Evolutionary conservation across 805 yeast genomes (phyloP).

Genomic region (Candida vaughaniae): DNA sequence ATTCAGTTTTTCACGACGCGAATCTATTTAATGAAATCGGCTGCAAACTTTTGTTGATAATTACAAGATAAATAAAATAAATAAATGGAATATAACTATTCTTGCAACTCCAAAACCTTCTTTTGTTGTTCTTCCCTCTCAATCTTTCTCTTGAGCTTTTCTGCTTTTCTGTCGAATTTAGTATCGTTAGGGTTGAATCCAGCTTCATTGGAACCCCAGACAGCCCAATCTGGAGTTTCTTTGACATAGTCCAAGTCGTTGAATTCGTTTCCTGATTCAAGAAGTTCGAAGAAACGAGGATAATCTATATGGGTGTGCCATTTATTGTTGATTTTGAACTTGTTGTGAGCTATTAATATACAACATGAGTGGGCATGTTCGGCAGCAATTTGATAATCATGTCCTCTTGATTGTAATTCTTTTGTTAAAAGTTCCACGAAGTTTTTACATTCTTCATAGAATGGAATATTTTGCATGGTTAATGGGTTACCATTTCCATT

Average conservation of each 20-base stretch:
- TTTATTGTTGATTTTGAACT: constrained; percentile 64
- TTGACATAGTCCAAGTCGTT: constrained; percentile 77
- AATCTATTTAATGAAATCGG: too few relatives aligned
- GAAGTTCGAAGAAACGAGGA: constrained; percentile 66
- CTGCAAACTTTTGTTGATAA: not conserved
- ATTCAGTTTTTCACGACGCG: too few relatives aligned
- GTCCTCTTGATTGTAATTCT: constrained; percentile 64
- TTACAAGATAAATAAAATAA: constrained; percentile 2
- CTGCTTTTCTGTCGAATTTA: constrained; percentile 63
- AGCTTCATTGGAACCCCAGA: constrained; percentile 79
- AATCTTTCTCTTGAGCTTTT: constrained; percentile 47
- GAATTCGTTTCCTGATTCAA: constrained; percentile 64
- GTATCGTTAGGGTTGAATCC: constrained; percentile 90
- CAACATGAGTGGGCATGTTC: constrained; percentile 97
- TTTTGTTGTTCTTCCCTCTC: constrained; percentile 31
- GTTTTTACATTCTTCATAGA: constrained; percentile 81
- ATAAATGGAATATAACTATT: constrained; percentile 1
- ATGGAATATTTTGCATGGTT: constrained; percentile 95
- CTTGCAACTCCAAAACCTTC: constrained; percentile 5
- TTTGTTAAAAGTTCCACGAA: constrained; percentile 66
- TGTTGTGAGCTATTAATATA: constrained; percentile 73
- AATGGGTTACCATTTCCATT: constrained; percentile 80
- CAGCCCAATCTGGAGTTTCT: constrained; percentile 88
- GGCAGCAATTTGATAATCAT: constrained; percentile 81
- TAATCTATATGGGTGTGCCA: constrained; percentile 94